Evolutionary conservation across 2,329 filamentous ascomycete species (phyloP), one percentile per base, ranked within the genome.

Genomic region (Rhinocladiella mackenziei): DNA sequence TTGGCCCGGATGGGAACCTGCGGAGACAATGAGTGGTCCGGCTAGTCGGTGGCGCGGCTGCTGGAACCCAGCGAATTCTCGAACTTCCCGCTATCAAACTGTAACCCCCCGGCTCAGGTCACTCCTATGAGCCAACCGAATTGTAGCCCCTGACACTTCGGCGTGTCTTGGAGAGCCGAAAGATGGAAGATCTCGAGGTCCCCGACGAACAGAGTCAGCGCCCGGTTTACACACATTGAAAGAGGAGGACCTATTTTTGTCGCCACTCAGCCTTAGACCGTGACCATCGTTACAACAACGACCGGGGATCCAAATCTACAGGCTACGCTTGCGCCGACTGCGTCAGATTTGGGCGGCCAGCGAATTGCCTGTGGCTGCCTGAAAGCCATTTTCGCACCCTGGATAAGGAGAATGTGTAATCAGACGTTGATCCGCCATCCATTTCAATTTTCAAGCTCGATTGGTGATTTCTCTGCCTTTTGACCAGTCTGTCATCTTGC

Each of bases 221-320:
- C 18, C 20, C 23, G 23, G 7, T 26, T n/a, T 7, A 26, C 23
- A 26, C 23, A 7, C 23, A n/a, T n/a, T n/a, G n/a, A n/a, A n/a
- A n/a, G n/a, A n/a, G 28, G 36, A 41, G 29, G 29, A 33, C 41
- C 45, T 51, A 52, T 52, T 49, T 46, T 44, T 52, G 42, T 52
- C 50, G 45, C 44, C 47, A 48, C 44, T 48, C 44, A 23, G 29
- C 45, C 25, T 45, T 36, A 14, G 34, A 23, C 19, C 14, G 13
- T 38, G 15, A 22, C 20, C 9, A 2, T 25, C 10, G 29, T 20
- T 33, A 31, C 38, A 32, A 6, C 29, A 26, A 13, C 18, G 26
- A 18, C 37, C 17, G 23, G 23, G 29, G 22, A 25, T 32, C 31
- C 40, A 23, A 42, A 9, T 32, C 37, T 26, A 28, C 29, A 38